These are phyloP conservation scores for Lupinus albus DNA, from an alignment of 306 rosid genomes.

Conservation along the genomic window DNA sequence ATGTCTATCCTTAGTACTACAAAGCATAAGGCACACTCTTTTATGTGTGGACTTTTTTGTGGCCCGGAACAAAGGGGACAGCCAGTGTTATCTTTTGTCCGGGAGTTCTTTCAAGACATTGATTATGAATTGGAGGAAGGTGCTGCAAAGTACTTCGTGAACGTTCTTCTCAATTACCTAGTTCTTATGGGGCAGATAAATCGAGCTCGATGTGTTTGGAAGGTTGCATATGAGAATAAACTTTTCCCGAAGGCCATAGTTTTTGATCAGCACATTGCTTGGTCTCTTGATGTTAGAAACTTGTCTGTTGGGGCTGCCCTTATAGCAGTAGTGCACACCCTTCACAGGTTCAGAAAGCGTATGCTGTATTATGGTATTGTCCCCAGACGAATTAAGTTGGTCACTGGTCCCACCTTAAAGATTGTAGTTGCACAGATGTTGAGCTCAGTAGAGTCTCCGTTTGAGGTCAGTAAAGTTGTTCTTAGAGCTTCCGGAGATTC, in stretches of 20 bases:
- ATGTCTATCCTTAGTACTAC: conserved; percentile 88
- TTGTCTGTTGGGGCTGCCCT: conserved; percentile 93
- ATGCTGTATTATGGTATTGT: conserved; percentile 89
- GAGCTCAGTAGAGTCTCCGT: conserved; percentile 88
- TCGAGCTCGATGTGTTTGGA: conserved; percentile 92
- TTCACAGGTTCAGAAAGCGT: conserved; percentile 92
- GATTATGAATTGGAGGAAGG: conserved; percentile 97
- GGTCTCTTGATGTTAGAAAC: conserved; percentile 96
- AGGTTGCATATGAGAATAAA: conserved; percentile 92
- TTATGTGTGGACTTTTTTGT: conserved; percentile 89
- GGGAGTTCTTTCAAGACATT: conserved; percentile 86
- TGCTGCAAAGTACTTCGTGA: conserved; percentile 83
- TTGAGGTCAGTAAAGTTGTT: conserved; percentile 96
- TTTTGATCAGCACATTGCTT: conserved; percentile 93
- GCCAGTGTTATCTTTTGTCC: conserved; percentile 76
- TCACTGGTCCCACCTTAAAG: conserved; percentile 86
- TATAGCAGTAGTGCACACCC: conserved; percentile 86
- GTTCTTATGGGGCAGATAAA: conserved; percentile 96
- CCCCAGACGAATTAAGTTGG: conserved; percentile 88
- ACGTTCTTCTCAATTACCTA: conserved; percentile 91
- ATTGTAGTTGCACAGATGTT: conserved; percentile 85
- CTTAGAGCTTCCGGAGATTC: conserved; percentile 92
- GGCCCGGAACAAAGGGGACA: conserved; percentile 88
- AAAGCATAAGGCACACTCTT: conserved; percentile 78
- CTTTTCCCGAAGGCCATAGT: conserved; percentile 97